A percentile compares a stretch with the other conserved stretches of the same genome.
phyloP scores from a whole-genome alignment of 352 stramenopile species.

The Peronospora farinosa region DNA sequence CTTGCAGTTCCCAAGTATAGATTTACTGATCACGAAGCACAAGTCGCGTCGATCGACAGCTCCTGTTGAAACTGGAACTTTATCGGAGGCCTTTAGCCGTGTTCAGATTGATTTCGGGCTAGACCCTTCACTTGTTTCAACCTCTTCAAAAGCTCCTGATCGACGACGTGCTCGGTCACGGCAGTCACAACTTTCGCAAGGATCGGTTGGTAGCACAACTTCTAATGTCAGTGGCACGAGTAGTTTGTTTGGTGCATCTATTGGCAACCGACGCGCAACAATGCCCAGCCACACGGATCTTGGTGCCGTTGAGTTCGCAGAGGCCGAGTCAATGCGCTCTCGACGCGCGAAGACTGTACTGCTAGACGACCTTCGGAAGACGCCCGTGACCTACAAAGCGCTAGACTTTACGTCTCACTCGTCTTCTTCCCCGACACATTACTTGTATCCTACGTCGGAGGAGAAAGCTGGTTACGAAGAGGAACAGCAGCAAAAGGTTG shows the following conservation, averaged over 20 bases:
- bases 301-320: conserved; percentile 23
- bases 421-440: conserved; percentile 9
- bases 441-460: conserved; percentile 13
- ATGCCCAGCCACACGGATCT: conserved; percentile 11
- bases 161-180: conserved; percentile 17
- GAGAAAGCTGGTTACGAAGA: conserved; percentile 9
- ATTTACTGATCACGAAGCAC: conserved; percentile 21
- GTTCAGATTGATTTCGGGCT: conserved; percentile 27
- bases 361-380: conserved; percentile 24
- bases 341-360: conserved; percentile 39
- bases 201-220: conserved; percentile 8
- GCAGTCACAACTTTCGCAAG: conserved; percentile 21
- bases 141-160: conserved; percentile 5
- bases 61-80: conserved; percentile 1
- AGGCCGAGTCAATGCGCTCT: conserved; percentile 20
- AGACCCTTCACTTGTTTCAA: conserved; percentile 21
- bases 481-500: not conserved
- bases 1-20: conserved; percentile 25
- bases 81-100: conserved; percentile 9
- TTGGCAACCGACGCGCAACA: conserved; percentile 13
- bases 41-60: conserved; percentile 8
- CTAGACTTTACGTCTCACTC: conserved; percentile 20
- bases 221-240: conserved; percentile 14
- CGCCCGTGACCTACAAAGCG: conserved; percentile 8
- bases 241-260: conserved; percentile 7